Percentiles rank a stretch among this genome's conserved stretches.
These are phyloP conservation scores for Forsythia viridissima DNA, from an alignment of 257 asterid genomes.

Conservation along the genomic window DNA sequence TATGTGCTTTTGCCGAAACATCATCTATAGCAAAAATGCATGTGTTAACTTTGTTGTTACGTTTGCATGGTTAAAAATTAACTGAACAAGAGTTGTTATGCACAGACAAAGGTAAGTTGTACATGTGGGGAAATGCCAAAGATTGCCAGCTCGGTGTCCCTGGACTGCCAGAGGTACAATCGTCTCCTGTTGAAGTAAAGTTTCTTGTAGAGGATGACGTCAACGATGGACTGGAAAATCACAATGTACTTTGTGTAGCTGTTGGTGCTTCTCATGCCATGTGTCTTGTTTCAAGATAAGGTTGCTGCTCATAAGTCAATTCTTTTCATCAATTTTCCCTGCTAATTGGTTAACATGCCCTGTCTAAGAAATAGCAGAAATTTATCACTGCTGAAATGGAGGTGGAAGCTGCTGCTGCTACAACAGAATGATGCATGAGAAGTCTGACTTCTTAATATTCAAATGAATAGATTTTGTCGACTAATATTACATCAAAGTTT, in stretches of 20 bases:
- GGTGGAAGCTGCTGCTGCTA: too few species aligned
- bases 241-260: conserved; percentile 63
- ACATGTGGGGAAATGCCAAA: conserved; percentile 90
- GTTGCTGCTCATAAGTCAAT: neutral
- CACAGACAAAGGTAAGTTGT: conserved; percentile 76
- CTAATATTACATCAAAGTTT: too few species aligned
- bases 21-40: neutral
- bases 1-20: neutral
- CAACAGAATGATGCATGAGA: too few species aligned
- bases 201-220: conserved; percentile 65
- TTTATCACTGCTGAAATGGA: neutral
- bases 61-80: conserved; percentile 1
- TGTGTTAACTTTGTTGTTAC: neutral
- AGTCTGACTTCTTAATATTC: neutral
- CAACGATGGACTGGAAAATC: conserved; percentile 48
- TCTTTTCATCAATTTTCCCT: neutral
- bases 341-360: conserved; percentile 19
- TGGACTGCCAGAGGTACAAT: conserved; percentile 71
- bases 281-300: conserved; percentile 73
- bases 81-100: conserved; percentile 7
- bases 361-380: neutral
- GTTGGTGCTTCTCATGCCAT: conserved; percentile 93
- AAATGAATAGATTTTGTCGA: too few species aligned
- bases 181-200: conserved; percentile 77
- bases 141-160: conserved; percentile 89